phyloP scores from a whole-genome alignment of 2,329 filamentous ascomycete genomes.

The Ambrosiella xylebori region DNA sequence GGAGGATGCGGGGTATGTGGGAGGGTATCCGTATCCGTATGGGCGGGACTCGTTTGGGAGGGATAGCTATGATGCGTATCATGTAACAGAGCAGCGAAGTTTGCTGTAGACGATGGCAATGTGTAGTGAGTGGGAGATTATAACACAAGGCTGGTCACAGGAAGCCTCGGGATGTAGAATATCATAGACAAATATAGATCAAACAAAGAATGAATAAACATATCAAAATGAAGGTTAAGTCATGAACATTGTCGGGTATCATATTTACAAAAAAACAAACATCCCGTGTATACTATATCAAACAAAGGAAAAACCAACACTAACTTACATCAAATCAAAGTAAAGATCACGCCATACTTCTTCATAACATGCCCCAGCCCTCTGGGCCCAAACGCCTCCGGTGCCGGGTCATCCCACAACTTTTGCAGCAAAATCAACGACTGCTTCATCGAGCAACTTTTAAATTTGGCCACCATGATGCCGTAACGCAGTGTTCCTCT shows the following conservation, averaged over 20 bases:
- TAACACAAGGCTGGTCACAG: neutral
- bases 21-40: slow-evolving; percentile 1
- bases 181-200: neutral
- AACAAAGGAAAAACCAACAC: neutral
- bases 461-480: slow-evolving; percentile 11
- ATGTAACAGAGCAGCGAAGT: slow-evolving; percentile 2
- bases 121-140: neutral
- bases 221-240: neutral
- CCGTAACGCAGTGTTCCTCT: slow-evolving; percentile 10
- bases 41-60: slow-evolving; percentile 2
- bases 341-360: slow-evolving; percentile 10
- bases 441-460: slow-evolving; percentile 11
- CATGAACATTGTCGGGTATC: no score
- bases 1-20: neutral
- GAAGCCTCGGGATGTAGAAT: neutral
- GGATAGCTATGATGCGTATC: slow-evolving; percentile 3
- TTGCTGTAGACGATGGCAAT: neutral
- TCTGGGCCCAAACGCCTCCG: slow-evolving; percentile 10
- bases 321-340: slow-evolving; percentile 3
- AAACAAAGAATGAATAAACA: neutral
- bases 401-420: slow-evolving; percentile 7
- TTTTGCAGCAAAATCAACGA: slow-evolving; percentile 6
- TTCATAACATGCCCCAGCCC: slow-evolving; percentile 11
- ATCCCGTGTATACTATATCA: neutral
- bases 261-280: neutral